These are phyloP conservation scores for Botrytis byssoidea DNA, from an alignment of 2,329 filamentous ascomycete species.

Conservation along the genomic window DNA sequence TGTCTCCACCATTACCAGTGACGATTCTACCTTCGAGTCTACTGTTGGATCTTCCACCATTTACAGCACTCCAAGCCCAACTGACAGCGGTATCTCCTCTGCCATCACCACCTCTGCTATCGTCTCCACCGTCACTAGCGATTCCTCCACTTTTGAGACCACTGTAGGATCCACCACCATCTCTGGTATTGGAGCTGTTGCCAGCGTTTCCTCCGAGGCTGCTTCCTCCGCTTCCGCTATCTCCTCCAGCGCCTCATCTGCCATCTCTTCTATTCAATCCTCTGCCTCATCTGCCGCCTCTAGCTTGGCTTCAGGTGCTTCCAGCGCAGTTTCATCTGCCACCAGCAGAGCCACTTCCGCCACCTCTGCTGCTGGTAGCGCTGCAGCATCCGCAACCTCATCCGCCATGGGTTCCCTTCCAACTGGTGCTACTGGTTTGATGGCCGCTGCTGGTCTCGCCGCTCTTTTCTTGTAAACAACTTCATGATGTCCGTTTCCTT, in stretches of 20 bases:
- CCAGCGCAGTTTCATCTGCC: constrained; percentile 17
- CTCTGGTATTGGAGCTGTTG: constrained; percentile 22
- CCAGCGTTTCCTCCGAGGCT: constrained; percentile 22
- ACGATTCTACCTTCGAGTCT: constrained; percentile 28
- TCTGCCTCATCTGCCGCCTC: constrained; percentile 24
- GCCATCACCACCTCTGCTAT: constrained; percentile 25
- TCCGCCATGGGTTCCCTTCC: constrained; percentile 11
- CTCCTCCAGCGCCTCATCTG: constrained; percentile 29
- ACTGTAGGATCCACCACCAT: constrained; percentile 30
- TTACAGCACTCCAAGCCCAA: constrained; percentile 22
- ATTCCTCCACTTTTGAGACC: constrained; percentile 25
- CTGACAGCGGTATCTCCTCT: constrained; percentile 16
- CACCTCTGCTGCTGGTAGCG: constrained; percentile 22
- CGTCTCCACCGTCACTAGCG: constrained; percentile 25
- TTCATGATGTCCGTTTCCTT: not conserved
- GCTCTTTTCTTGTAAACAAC: constrained; percentile 37
- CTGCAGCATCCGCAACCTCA: constrained; percentile 12
- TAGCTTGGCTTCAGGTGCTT: constrained; percentile 25
- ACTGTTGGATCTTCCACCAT: constrained; percentile 34
- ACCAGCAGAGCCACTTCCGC: constrained; percentile 18
- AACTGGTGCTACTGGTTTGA: constrained; percentile 32
- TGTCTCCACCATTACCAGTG: constrained; percentile 29
- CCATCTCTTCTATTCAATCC: constrained; percentile 27
- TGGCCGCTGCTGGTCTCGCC: constrained; percentile 36
- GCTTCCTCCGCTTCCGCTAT: constrained; percentile 29